A percentile compares a stretch with the other conserved stretches of the same genome.
Conservation (phyloP, 1,139 yeast species). For the Kurtzmaniella quercitrusa region DNA sequence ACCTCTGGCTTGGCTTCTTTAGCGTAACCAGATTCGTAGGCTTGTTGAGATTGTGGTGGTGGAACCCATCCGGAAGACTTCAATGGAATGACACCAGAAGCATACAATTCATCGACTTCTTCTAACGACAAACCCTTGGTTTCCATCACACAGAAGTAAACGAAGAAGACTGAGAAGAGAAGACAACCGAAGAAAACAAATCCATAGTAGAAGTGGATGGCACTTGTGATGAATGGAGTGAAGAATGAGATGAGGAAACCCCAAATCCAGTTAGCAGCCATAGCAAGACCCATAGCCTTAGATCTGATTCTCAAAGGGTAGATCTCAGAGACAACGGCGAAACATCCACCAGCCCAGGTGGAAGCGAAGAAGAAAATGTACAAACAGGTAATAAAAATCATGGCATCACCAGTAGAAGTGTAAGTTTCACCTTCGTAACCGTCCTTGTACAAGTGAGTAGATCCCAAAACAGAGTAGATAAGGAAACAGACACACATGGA, state of each 20-base stretch:
- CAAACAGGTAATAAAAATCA: constrained; percentile 74
- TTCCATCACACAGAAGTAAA: constrained; percentile 56
- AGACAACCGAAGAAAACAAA: constrained; percentile 72
- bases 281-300: constrained; percentile 72
- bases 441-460: constrained; percentile 55
- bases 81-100: constrained; percentile 43
- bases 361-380: constrained; percentile 82
- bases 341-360: constrained; percentile 85
- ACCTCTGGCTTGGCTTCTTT: constrained; percentile 23
- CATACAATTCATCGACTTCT: constrained; percentile 64
- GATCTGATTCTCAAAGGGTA: constrained; percentile 78
- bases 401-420: constrained; percentile 59
- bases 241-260: constrained; percentile 75
- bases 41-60: constrained; percentile 29
- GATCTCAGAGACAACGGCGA: constrained; percentile 73
- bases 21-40: constrained; percentile 26
- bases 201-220: constrained; percentile 52
- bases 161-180: constrained; percentile 51
- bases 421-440: constrained; percentile 35
- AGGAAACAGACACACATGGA: constrained; percentile 56
- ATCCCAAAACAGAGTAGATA: constrained; percentile 58
- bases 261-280: constrained; percentile 75
- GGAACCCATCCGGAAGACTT: constrained; percentile 45
- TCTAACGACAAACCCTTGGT: constrained; percentile 65
- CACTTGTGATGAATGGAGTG: constrained; percentile 62